Evolutionary conservation across 2,329 filamentous ascomycete genomes (phyloP).

Genomic region (Calonectria honghensis): DNA sequence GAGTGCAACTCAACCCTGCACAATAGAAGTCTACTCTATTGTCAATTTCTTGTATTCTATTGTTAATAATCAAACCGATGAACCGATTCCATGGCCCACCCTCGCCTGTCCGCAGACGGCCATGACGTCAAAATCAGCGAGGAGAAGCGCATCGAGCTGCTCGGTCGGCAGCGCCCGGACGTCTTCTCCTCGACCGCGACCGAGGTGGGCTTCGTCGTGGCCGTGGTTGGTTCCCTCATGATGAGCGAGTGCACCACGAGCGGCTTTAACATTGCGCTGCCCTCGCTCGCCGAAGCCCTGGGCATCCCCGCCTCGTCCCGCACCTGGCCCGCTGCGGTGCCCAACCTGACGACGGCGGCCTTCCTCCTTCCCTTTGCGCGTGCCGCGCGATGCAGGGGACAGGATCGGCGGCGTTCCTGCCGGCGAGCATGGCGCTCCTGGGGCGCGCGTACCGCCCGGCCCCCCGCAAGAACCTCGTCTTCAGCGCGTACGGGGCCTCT

Average conservation of each 20-base stretch:
- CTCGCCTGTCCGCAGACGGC: not conserved
- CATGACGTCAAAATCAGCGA: not conserved
- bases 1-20: not conserved
- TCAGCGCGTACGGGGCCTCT: constrained; percentile 75
- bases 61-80: not conserved
- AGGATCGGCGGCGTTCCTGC: constrained; percentile 80
- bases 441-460: constrained; percentile 82
- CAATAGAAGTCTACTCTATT: not conserved
- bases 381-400: constrained; percentile 82
- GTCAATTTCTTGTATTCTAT: not conserved
- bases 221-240: constrained; percentile 78
- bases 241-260: constrained; percentile 84
- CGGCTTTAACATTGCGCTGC: constrained; percentile 84
- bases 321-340: constrained; percentile 80
- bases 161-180: constrained; percentile 77
- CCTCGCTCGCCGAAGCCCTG: constrained; percentile 77
- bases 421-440: constrained; percentile 81
- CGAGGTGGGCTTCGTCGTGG: constrained; percentile 78
- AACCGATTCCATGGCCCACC: not conserved
- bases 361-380: constrained; percentile 79
- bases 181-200: constrained; percentile 70
- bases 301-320: constrained; percentile 76
- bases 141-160: constrained; percentile 69
- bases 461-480: constrained; percentile 81
- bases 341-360: constrained; percentile 74